Percentiles rank a stretch among this genome's conserved stretches.
Conservation (phyloP, 1,139 yeast species). For the Diutina scorzettiae region DNA sequence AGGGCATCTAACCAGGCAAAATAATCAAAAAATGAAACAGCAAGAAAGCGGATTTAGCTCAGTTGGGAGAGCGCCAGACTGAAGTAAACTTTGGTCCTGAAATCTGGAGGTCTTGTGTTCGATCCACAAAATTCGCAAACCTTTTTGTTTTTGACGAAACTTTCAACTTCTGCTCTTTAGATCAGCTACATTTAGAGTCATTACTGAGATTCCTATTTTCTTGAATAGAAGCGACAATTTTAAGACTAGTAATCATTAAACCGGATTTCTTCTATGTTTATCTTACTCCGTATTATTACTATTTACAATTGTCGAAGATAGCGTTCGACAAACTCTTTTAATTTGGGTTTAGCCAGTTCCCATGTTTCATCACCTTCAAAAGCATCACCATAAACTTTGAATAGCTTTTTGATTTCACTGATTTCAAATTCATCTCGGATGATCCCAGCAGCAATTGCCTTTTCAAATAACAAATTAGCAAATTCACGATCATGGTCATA, state of each 20-base stretch:
- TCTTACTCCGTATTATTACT: no score
- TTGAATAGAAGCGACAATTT: no score
- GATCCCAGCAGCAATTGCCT: constrained; percentile 33
- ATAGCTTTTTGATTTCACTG: constrained; percentile 28
- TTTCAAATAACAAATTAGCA: constrained; percentile 49
- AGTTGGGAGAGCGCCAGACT: constrained; percentile 14
- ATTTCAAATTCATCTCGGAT: constrained; percentile 32
- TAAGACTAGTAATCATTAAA: no score
- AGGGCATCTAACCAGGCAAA: no score
- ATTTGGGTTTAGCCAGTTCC: constrained; percentile 18
- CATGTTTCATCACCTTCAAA: constrained; percentile 22
- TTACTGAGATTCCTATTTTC: no score
- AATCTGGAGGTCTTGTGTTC: constrained; percentile 17
- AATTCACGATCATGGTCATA: constrained; percentile 46
- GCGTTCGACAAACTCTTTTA: constrained; percentile 9
- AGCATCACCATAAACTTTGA: constrained; percentile 49
- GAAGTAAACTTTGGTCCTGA: constrained; percentile 15
- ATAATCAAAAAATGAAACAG: no score
- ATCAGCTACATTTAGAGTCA: no score
- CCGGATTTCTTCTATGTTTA: no score
- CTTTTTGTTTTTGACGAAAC: no score
- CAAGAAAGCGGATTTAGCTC: constrained; percentile 14
- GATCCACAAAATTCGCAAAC: not conserved
- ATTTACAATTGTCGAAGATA: not conserved
- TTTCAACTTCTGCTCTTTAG: no score